Evolutionary conservation across 2,329 filamentous ascomycete species (phyloP).

Genomic region (Penicillium freii): DNA sequence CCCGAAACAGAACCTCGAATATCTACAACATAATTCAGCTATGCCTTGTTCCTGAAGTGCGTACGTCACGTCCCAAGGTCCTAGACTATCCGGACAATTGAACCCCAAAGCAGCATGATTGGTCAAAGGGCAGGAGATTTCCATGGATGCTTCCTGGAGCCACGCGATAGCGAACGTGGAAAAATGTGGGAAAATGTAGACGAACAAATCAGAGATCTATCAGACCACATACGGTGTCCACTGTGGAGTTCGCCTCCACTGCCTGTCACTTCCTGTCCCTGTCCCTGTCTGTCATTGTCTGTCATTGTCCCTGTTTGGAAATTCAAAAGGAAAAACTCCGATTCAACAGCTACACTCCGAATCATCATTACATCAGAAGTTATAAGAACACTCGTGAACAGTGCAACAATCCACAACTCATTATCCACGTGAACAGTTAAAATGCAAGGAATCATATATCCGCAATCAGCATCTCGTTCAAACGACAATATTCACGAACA

Average conservation of each 20-base stretch:
- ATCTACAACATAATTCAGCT: no score
- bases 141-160: constrained; percentile 14
- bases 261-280: constrained; percentile 15
- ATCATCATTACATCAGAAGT: constrained; percentile 26
- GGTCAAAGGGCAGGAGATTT: constrained; percentile 5
- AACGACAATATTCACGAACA: neutral
- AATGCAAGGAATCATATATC: neutral
- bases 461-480: neutral
- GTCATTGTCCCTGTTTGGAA: constrained; percentile 5
- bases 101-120: constrained; percentile 1
- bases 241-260: constrained; percentile 15
- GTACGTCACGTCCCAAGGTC: neutral
- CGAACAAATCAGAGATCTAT: constrained; percentile 12
- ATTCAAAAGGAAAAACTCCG: constrained; percentile 1
- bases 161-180: constrained; percentile 12
- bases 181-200: neutral
- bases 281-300: constrained; percentile 11
- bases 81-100: neutral
- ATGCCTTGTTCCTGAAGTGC: neutral
- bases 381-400: constrained; percentile 4
- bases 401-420: constrained; percentile 7
- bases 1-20: neutral
- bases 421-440: neutral
- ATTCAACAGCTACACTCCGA: constrained; percentile 1
- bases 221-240: constrained; percentile 1